phyloP scores from a whole-genome alignment of 176 grass and related monocot genomes.

The Sorghum bicolor region DNA sequence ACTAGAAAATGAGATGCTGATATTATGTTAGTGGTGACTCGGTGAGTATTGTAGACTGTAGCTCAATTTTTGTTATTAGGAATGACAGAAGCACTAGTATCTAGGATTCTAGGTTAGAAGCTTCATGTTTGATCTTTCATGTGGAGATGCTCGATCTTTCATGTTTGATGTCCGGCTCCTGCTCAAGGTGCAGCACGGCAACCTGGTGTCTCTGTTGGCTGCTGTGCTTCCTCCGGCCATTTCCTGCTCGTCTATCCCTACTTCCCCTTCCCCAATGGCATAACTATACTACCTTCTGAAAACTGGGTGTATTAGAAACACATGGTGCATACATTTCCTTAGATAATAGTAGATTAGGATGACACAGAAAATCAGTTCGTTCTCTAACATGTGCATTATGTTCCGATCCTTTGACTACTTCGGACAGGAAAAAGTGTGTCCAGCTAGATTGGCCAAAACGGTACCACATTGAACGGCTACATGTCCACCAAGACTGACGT shows the following conservation, averaged over 20 bases:
- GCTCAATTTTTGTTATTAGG: too few relatives aligned
- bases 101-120: too few relatives aligned
- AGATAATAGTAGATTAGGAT: neutral
- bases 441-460: conserved; percentile 71
- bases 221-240: conserved; percentile 59
- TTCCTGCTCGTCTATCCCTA: conserved; percentile 87
- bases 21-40: too few relatives aligned
- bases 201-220: conserved; percentile 84
- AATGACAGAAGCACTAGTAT: too few relatives aligned
- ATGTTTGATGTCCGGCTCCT: conserved; percentile 82
- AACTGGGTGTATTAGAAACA: neutral
- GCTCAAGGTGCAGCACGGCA: conserved; percentile 89
- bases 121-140: too few relatives aligned
- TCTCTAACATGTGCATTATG: neutral
- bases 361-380: neutral
- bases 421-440: conserved; percentile 49
- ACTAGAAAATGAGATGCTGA: too few relatives aligned
- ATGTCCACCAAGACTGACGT: conserved; percentile 83
- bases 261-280: conserved; percentile 76
- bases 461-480: conserved; percentile 69
- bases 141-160: too few relatives aligned
- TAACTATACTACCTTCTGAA: neutral
- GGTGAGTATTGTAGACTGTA: too few relatives aligned
- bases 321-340: neutral
- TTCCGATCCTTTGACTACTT: neutral